Base-by-base conservation (phyloP, 805 yeast species). In the Myxozyma mucilagina region DNA sequence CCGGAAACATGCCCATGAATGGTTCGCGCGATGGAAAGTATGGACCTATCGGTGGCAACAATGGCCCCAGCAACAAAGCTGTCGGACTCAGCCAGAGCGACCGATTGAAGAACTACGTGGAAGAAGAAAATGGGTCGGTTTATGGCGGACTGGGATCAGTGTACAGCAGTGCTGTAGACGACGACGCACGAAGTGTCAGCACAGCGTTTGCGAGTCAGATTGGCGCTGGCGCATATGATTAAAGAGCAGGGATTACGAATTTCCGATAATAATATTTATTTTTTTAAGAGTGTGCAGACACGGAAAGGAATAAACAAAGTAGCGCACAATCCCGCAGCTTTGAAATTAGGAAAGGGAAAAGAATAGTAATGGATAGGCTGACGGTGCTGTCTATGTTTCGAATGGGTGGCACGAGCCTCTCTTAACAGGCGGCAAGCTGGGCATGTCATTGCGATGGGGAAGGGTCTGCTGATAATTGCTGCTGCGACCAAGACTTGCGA, bases 171-270 rank as follows among this genome's bases (percentile, higher is more conserved):
- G 58, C 43, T 5, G 53, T 56, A 16, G 70, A 67, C 34, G 70
- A 66, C 38, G 70, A 67, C 43, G 54, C 67, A 18, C 50, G 63
- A 14, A 63, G 68, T 55, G 65, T 67, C 18, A 56, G 61, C 44
- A 66, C 67, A 24, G 69, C 67, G 35, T 67, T 67, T 58, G 70
- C 70, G 24, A 64, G 69, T 47, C 70, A 67, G 54, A 62, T 62
- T 39, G 70, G 68, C 13, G 49, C 44, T 16, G 61, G 60, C 6
- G 53, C 53, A n/a, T 49, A 49, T 20, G 53, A 49, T 16, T 49
- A 49, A 32, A 49, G 24, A 3, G 42, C 20, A 5, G 45, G 10
- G 13, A n/a, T n/a, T 38, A 38, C n/a, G 41, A 3, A 5, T 24
- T 24, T 24, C 29, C 29, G 29, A 4, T 24, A 24, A 3, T 24